phyloP scores from a whole-genome alignment of 768 basidiomycete species.

The Amyloporia xantha region DNA sequence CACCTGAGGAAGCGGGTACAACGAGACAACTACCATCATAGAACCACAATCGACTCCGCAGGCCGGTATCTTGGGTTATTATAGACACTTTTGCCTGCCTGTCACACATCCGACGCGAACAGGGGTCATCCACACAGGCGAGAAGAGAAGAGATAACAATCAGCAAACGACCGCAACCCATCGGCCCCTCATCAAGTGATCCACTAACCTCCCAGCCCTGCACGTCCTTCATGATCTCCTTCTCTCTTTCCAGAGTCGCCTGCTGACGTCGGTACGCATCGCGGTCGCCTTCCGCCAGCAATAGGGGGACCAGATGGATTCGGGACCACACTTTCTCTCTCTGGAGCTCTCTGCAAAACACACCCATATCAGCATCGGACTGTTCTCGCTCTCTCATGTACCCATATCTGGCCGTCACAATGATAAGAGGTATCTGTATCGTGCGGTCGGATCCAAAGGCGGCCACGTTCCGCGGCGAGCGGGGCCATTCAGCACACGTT shows the following conservation, averaged over 20 bases:
- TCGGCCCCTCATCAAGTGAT: constrained; percentile 18
- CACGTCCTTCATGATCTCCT: constrained; percentile 93
- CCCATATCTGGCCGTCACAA: constrained; percentile 16
- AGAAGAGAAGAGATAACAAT: constrained; percentile 5
- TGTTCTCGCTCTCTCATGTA: constrained; percentile 24
- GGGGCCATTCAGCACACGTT: constrained; percentile 57
- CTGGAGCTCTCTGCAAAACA: constrained; percentile 72
- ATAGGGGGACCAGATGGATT: constrained; percentile 86
- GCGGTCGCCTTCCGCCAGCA: constrained; percentile 92
- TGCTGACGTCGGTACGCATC: constrained; percentile 76
- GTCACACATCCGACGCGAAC: constrained; percentile 14
- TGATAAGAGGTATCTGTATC: constrained; percentile 44
- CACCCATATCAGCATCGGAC: constrained; percentile 38
- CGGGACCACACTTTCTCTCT: constrained; percentile 94
- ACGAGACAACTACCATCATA: constrained; percentile 32
- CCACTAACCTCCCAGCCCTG: constrained; percentile 85
- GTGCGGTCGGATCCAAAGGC: constrained; percentile 58
- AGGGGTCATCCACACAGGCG: constrained; percentile 1
- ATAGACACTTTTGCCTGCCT: constrained; percentile 87
- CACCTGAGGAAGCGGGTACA: constrained; percentile 16
- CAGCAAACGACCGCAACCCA: constrained; percentile 12
- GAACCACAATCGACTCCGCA: constrained; percentile 50
- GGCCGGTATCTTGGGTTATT: constrained; percentile 66
- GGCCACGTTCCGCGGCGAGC: constrained; percentile 69
- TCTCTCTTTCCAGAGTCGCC: constrained; percentile 73